Evolutionary conservation across 768 basidiomycete species (phyloP), one percentile per base, ranked within the genome.

Genomic region (Clitopilus hobsonii): DNA sequence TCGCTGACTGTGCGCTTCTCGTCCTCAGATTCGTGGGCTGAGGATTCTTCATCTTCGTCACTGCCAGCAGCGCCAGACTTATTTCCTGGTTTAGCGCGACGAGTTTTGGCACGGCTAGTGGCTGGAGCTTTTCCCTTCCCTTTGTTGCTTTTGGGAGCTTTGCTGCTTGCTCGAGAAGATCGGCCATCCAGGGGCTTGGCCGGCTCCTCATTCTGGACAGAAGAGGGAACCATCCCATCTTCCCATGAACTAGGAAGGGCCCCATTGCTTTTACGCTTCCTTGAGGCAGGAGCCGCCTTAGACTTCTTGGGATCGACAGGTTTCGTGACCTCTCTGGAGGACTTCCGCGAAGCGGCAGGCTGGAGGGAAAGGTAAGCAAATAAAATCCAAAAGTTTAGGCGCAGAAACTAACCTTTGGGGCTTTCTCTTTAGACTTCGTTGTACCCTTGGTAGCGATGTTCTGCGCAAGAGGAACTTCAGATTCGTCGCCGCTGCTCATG

Each of bases 141-240:
- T 36, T 36, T 53, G n/a, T n/a, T n/a, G n/a, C 38, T 54, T 20
- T 45, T 45, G 2, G 41, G 41, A 20, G 41, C 41, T 45, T 45
- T 45, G 22, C 41, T 45, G 22, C 41, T 51, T 38, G 49, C 29
- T 23, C 51, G 54, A 36, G 51, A 22, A 6, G 52, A 45, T 25
- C 26, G 50, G 13, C 23, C 26, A 27, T 36, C 27, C 22, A 26
- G 18, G 14, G 26, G 23, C 25, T 50, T 51, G 10, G 18, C 47
- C 11, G 58, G 51, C 56, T 83, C 81, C 62, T 85, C 79, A 32
- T 79, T 77, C 2, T 85, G 83, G 41, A 81, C 69, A 16, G 86
- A 88, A 0, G 85, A 85, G 5, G 84, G 84, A 11, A 86, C 66
- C 52, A 76, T 69, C 7, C 61, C 63, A 47, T 54, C 62, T 54